Conservation (phyloP, 768 basidiomycete species). For the Rhizopogon rudus region DNA sequence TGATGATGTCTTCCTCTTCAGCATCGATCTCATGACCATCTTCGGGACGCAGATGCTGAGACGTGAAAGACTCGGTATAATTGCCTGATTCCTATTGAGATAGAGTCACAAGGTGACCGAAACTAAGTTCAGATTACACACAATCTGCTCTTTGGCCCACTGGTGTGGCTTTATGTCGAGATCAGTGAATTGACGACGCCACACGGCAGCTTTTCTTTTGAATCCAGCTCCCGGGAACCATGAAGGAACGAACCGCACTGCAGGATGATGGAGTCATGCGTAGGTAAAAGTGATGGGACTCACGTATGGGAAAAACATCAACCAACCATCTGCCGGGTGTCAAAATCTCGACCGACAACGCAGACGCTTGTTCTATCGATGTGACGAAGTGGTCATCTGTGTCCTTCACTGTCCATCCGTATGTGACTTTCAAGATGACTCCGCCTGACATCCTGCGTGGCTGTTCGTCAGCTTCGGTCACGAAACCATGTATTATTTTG, state of each 20-base stretch:
- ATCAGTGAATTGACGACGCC: constrained; percentile 26
- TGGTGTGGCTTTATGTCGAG: background rate
- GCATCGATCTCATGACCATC: background rate
- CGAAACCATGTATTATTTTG: background rate
- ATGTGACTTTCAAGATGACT: constrained; percentile 32
- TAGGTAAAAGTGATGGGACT: constrained; percentile 7
- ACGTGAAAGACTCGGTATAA: background rate
- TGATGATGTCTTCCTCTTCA: background rate
- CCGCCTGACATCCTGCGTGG: constrained; percentile 15
- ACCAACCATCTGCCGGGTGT: constrained; percentile 32
- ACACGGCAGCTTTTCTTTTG: constrained; percentile 28
- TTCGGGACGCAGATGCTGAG: background rate
- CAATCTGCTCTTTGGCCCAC: background rate
- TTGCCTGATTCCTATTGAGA: background rate
- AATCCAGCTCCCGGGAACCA: constrained; percentile 44
- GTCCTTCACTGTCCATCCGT: constrained; percentile 33
- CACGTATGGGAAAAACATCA: constrained; percentile 34
- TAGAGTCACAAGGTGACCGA: background rate
- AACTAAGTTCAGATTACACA: background rate
- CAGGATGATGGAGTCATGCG: too few species aligned
- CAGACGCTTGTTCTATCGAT: constrained; percentile 26
- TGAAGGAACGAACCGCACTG: constrained; percentile 42
- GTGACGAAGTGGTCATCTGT: constrained; percentile 31
- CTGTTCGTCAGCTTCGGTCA: background rate
- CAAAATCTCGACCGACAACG: constrained; percentile 13